Base-by-base conservation (phyloP, 192 early-diverging fungal genomes). In the Geosiphon pyriformis region DNA sequence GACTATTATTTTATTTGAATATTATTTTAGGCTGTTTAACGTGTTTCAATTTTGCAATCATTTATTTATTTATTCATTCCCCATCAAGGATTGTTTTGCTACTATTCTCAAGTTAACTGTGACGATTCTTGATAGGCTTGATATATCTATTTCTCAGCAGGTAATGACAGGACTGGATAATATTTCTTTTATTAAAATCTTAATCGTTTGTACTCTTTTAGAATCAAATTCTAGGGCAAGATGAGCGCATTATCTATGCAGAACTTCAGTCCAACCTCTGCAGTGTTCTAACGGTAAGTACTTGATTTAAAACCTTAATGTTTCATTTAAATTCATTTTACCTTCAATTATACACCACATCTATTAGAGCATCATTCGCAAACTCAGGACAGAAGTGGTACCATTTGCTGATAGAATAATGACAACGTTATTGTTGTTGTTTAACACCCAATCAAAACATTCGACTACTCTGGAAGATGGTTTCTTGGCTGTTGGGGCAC, bases 211-310 rank as follows among this genome's bases (percentile, higher is more conserved):
- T 42, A 42, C 15, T 42, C 15, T 15, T 74, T 46, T 78, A 90
- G 71, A 83, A 81, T 65, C 87, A 95, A 74, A 83, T 93, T 48
- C 82, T 96, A 11, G 86, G 84, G 72, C 70, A 74, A 12, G 95
- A 98, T 74, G 95, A 98, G 71, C 81, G 90, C 15, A 78, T 85
- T 32, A 81, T 75, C 15, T 88, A 94, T 54, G 81, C 85, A 53
- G 95, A 99, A 71, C 78, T 92, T 46, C 94, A 96, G 74, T 90
- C 94, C 34, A 95, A 94, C 81, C 80, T 99, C 54, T 90, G 91
- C 71, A 90, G 88, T 75, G 88, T 95, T 25, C 77, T 98, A 54
- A 94, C 94, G 33, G 84, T 85, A 67, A 50, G 84, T 67, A 53
- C n/a, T n/a, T 27, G 15, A 0, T 56, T 30, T 1, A 20, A 49